phyloP scores from a whole-genome alignment of 2,329 filamentous ascomycete species.

The Phialophora tarda region DNA sequence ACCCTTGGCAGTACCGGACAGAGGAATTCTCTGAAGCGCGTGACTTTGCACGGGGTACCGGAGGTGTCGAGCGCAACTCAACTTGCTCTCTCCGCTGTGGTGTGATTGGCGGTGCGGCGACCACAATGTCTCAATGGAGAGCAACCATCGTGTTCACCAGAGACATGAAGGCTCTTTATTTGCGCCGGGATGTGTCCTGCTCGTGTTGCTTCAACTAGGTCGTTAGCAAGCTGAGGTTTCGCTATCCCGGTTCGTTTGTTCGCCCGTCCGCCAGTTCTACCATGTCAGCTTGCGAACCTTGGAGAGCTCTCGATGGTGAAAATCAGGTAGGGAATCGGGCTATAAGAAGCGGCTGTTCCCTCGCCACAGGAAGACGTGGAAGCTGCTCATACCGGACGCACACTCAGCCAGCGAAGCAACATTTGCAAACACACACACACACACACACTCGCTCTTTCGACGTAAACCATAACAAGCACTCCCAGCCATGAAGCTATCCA shows the following conservation, averaged over 20 bases:
- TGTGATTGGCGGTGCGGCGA: not conserved
- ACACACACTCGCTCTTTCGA: not conserved
- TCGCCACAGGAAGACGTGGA: not conserved
- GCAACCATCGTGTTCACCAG: constrained; percentile 1
- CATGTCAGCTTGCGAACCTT: not conserved
- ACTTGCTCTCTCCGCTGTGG: not conserved
- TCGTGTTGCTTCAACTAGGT: not conserved
- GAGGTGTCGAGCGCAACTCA: not conserved
- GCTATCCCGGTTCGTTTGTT: not conserved
- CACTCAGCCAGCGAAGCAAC: not conserved
- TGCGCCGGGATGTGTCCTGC: not conserved
- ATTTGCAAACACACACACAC: not conserved
- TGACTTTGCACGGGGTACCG: not conserved
- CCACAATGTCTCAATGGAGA: not conserved
- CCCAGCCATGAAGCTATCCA: not conserved
- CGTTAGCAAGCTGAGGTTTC: not conserved
- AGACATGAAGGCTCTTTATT: not conserved
- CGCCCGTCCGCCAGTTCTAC: not conserved
- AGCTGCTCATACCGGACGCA: not conserved
- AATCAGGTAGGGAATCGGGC: not conserved
- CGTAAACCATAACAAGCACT: not conserved
- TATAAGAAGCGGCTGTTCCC: not conserved
- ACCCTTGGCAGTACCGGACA: not conserved
- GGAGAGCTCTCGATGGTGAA: not conserved
- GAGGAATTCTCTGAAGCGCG: not conserved